Conservation (phyloP, 2,329 filamentous ascomycete genomes). For the Beauveria rudraprayagi region DNA sequence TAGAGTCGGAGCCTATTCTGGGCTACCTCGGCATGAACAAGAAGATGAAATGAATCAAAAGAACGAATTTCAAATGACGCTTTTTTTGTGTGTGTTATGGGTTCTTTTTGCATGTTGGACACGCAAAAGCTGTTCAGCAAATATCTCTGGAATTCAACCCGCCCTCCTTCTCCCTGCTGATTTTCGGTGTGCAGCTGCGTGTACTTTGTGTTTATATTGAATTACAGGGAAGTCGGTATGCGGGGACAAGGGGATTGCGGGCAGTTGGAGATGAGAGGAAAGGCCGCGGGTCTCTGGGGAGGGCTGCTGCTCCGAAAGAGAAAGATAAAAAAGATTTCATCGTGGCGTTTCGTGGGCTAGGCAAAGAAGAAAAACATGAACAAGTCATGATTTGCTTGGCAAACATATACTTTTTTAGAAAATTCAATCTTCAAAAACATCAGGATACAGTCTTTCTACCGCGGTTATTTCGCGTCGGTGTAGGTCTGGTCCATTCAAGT, state of each 20-base stretch:
- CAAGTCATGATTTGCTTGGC: neutral
- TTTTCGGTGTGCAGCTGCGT: neutral
- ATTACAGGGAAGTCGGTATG: neutral
- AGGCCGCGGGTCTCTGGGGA: neutral
- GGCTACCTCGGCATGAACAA: neutral
- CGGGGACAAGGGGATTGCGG: neutral
- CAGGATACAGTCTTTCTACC: constrained; percentile 20
- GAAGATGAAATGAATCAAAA: constrained; percentile 13
- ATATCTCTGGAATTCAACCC: neutral
- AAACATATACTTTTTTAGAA: neutral
- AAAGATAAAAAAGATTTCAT: constrained; percentile 3
- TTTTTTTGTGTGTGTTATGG: constrained; percentile 4
- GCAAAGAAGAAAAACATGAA: constrained; percentile 1
- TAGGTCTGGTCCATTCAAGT: neutral
- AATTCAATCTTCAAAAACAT: constrained; percentile 21
- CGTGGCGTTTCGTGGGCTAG: constrained; percentile 6
- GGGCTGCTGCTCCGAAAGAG: neutral
- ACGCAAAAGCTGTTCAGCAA: neutral
- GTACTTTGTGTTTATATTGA: neutral
- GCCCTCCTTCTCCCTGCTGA: neutral
- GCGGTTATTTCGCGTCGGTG: neutral
- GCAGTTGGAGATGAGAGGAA: neutral
- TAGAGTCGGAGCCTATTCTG: constrained; percentile 18
- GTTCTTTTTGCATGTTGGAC: neutral
- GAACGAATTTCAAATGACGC: neutral